Base-by-base conservation (phyloP, 768 basidiomycete species). In the Panaeolus papilionaceus region DNA sequence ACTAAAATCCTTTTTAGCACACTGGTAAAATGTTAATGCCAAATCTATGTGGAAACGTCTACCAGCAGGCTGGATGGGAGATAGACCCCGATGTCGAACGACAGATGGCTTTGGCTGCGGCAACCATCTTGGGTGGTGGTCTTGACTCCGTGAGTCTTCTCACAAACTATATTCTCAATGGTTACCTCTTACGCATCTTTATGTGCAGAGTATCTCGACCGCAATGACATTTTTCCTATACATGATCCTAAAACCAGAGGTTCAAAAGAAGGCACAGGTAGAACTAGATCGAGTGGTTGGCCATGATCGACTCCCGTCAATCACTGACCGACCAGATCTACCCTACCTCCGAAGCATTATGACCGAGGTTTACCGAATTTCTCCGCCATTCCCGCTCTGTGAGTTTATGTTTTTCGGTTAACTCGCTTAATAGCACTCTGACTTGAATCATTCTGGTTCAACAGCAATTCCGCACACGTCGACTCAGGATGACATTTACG, bases 41-140 rank as follows among this genome's bases (percentile, higher is more conserved):
- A 77, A 11, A 78, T 70, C 5, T 79, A 76, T 3, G 77, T 76
- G 63, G 71, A 12, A 71, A 77, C 23, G 63, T 78, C 18, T 45
- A 63, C 62, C 39, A 63, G 0, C 71, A 79, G 3, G 72, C 70
- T 26, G 74, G 75, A 45, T 66, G 73, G 18, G 66, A 73, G 12
- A 33, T 76, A 7, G 73, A 74, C 7, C 58, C 63, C 3, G 76
- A 78, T 10, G 74, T 77, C 12, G 74, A 78, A 61, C 74, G 71
- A 38, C 73, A 77, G 42, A 75, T 80, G 65, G 80, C 80, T 65
- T 79, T 80, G 79, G 74, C 76, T 16, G 75, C 79, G 33, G 82
- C 79, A 0, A 80, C 82, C 10, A 74, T 84, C 12, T 86, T 85
- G 44, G 78, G 79, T 9, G 80, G 82, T 51, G 82, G 81, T 4